These are phyloP conservation scores for Leccinum sublutescens DNA, from an alignment of 768 basidiomycete species.

Conservation along the genomic window DNA sequence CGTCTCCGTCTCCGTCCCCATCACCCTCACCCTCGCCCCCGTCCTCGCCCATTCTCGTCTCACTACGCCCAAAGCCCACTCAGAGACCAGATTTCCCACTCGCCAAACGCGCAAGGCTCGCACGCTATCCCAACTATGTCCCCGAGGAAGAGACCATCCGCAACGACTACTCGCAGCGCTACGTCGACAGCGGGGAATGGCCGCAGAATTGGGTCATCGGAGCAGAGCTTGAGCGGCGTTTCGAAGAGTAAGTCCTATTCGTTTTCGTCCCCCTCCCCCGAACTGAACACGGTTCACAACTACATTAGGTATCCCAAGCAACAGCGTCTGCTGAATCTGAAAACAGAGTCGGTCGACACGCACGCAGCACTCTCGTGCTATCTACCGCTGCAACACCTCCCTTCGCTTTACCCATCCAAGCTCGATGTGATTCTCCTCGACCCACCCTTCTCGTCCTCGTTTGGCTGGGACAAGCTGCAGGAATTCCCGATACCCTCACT, in stretches of 20 bases:
- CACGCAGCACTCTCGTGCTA: conserved; percentile 74
- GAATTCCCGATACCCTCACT: conserved; percentile 78
- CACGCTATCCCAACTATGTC: conserved; percentile 77
- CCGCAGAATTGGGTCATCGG: conserved; percentile 91
- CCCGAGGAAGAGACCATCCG: conserved; percentile 95
- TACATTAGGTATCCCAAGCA: conserved; percentile 86
- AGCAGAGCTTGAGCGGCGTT: conserved; percentile 82
- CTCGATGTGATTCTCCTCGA: conserved; percentile 93
- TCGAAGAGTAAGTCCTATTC: conserved; percentile 78
- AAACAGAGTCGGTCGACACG: conserved; percentile 71
- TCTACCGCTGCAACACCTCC: conserved; percentile 58
- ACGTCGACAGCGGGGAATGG: conserved; percentile 89
- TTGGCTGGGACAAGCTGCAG: conserved; percentile 82
- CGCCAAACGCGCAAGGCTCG: conserved; percentile 70
- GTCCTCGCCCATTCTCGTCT: conserved; percentile 39
- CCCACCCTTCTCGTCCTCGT: conserved; percentile 84
- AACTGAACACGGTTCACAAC: background rate
- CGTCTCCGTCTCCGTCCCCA: conserved; percentile 44
- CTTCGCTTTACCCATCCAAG: conserved; percentile 58
- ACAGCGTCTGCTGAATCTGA: conserved; percentile 76
- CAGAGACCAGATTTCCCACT: conserved; percentile 56
- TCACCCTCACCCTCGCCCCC: conserved; percentile 51
- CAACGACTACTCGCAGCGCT: conserved; percentile 90
- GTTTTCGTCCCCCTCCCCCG: no score
- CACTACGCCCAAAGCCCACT: conserved; percentile 32